A percentile compares a stretch with the other conserved stretches of the same genome.
Conservation (phyloP, 2,329 filamentous ascomycete genomes). For the Penicillium sclerotigenum region DNA sequence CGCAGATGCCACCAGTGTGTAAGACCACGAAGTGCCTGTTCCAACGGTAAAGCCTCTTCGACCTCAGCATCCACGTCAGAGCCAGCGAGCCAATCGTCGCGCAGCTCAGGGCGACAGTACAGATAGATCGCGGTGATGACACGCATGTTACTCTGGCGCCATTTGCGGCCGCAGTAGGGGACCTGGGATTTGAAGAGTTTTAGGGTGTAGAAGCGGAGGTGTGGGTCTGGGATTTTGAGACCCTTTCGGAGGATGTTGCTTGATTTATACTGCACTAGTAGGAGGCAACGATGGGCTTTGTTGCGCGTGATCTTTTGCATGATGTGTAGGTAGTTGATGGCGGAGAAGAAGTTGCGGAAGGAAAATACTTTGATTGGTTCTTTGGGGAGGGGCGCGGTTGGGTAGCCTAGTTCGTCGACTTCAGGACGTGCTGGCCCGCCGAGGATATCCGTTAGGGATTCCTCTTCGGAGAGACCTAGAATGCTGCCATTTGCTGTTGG, state of each 20-base stretch:
- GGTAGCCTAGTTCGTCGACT: conserved; percentile 86
- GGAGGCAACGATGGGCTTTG: conserved; percentile 89
- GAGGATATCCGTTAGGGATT: conserved; percentile 21
- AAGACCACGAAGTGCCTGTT: conserved; percentile 82
- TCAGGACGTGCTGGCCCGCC: conserved; percentile 46
- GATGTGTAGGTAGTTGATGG: conserved; percentile 91
- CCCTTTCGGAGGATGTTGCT: conserved; percentile 88
- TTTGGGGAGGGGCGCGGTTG: conserved; percentile 63
- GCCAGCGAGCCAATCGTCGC: conserved; percentile 90
- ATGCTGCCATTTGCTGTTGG: conserved; percentile 25
- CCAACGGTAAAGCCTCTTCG: conserved; percentile 84
- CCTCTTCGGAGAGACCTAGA: conserved; percentile 27
- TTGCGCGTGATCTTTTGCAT: conserved; percentile 97
- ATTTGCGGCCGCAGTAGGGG: conserved; percentile 95
- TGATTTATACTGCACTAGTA: conserved; percentile 94
- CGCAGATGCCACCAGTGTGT: conserved; percentile 94
- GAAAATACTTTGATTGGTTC: conserved; percentile 83
- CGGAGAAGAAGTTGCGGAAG: conserved; percentile 89
- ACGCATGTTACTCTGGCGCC: conserved; percentile 97
- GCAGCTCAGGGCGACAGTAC: conserved; percentile 84
- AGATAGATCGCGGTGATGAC: conserved; percentile 97
- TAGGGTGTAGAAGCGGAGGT: conserved; percentile 86
- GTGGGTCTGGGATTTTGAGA: conserved; percentile 82
- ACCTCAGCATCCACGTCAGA: conserved; percentile 91
- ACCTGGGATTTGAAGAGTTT: conserved; percentile 99